Evolutionary conservation across 345 rosid genomes (phyloP).

Genomic region (Geranium rotundifolium): DNA sequence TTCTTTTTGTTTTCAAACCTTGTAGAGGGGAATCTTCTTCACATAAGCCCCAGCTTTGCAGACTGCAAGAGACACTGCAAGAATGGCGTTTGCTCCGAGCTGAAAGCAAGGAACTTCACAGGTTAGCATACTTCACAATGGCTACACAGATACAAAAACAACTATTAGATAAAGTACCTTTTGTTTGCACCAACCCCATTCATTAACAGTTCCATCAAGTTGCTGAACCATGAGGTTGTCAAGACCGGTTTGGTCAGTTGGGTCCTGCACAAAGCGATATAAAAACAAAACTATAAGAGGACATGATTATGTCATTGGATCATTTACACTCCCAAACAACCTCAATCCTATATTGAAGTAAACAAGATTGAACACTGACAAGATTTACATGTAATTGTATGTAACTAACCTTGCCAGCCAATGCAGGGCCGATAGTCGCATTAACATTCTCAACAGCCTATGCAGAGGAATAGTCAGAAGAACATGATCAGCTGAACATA

Average conservation of each 20-base stretch:
- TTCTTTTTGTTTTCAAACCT: slow-evolving; percentile 23
- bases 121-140: slow-evolving; percentile 1
- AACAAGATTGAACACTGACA: background rate
- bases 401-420: slow-evolving; percentile 68
- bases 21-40: slow-evolving; percentile 61
- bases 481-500: background rate
- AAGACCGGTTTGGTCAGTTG: slow-evolving; percentile 69
- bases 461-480: background rate
- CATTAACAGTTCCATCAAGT: slow-evolving; percentile 91
- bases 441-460: slow-evolving; percentile 86
- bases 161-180: slow-evolving; percentile 35
- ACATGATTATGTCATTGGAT: background rate
- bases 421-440: slow-evolving; percentile 68
- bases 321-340: background rate
- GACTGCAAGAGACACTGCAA: slow-evolving; percentile 87
- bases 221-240: slow-evolving; percentile 89
- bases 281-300: background rate
- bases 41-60: slow-evolving; percentile 85
- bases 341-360: background rate
- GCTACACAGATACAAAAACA: background rate
- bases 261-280: slow-evolving; percentile 38
- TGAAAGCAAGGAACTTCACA: slow-evolving; percentile 10
- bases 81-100: slow-evolving; percentile 96
- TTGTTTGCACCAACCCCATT: slow-evolving; percentile 99
- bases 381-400: background rate